Conservation (phyloP, 257 asterid genomes). For the Eustoma russellianum region DNA sequence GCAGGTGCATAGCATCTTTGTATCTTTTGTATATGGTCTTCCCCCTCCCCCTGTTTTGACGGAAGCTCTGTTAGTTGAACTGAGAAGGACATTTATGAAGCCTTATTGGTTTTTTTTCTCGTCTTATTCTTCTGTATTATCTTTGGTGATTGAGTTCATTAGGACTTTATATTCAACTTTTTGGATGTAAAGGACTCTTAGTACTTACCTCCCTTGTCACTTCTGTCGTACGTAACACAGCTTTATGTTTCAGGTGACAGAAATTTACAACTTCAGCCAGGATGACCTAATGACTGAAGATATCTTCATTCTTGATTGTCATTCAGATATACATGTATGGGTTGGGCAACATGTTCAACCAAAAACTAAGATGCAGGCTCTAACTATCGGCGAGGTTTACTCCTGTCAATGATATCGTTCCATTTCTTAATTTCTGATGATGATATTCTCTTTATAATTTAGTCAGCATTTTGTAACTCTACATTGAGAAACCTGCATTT, state of each 20-base stretch:
- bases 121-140: neutral
- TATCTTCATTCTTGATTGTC: constrained; percentile 80
- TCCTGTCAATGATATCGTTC: constrained; percentile 3
- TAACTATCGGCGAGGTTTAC: constrained; percentile 70
- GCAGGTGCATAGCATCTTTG: constrained; percentile 40
- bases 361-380: constrained; percentile 60
- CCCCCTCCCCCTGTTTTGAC: neutral
- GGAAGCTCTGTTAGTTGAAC: too few relatives aligned
- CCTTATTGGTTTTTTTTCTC: neutral
- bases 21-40: neutral
- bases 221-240: constrained; percentile 5
- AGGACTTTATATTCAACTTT: too few relatives aligned
- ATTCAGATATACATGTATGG: constrained; percentile 83
- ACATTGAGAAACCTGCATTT: too few relatives aligned
- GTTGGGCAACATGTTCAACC: constrained; percentile 78
- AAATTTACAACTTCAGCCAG: constrained; percentile 85
- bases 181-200: neutral
- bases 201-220: neutral
- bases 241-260: constrained; percentile 58
- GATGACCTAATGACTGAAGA: constrained; percentile 98
- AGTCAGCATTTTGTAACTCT: neutral
- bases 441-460: neutral
- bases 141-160: too few relatives aligned
- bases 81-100: neutral
- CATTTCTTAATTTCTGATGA: neutral